Evolutionary conservation across 2,329 filamentous ascomycete genomes (phyloP).

Genomic region (Hymenoscyphus infarciens): DNA sequence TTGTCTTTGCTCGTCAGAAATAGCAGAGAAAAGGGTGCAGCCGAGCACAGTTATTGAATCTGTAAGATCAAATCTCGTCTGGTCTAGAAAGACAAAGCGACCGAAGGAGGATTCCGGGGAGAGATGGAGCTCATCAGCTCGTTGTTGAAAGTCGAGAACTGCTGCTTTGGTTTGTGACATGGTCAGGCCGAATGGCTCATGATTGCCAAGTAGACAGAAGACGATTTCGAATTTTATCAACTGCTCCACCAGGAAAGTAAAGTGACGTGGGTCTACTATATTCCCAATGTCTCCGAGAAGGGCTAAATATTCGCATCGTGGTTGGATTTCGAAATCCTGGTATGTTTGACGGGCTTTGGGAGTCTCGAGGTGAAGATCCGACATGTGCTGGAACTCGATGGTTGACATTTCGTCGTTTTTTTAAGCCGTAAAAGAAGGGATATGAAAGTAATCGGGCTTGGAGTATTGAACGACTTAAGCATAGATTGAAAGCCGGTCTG

Average conservation of each 20-base stretch:
- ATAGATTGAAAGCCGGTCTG: too few species aligned
- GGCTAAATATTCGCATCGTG: too few species aligned
- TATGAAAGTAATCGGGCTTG: too few species aligned
- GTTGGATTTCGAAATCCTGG: constrained; percentile 14
- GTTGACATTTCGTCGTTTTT: constrained; percentile 4
- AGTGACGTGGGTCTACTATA: too few species aligned
- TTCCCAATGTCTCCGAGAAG: too few species aligned
- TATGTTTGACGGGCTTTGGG: constrained; percentile 16
- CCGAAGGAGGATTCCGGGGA: too few species aligned
- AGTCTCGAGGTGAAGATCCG: constrained; percentile 21
- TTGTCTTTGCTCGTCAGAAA: constrained; percentile 32
- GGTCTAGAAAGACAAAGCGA: constrained; percentile 41
- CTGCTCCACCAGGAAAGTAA: not conserved
- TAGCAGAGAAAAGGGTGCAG: constrained; percentile 47
- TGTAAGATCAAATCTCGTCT: constrained; percentile 39
- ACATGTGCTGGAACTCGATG: constrained; percentile 18
- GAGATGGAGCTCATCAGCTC: too few species aligned
- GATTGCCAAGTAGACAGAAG: too few species aligned
- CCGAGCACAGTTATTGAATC: constrained; percentile 41
- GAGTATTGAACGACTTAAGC: too few species aligned
- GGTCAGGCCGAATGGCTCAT: too few species aligned
- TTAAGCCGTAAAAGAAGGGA: too few species aligned
- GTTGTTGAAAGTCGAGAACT: too few species aligned
- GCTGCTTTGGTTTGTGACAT: not conserved
- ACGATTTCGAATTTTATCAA: not conserved